Base-by-base conservation (phyloP, 2,329 filamentous ascomycete species). In the Curvularia sp. region DNA sequence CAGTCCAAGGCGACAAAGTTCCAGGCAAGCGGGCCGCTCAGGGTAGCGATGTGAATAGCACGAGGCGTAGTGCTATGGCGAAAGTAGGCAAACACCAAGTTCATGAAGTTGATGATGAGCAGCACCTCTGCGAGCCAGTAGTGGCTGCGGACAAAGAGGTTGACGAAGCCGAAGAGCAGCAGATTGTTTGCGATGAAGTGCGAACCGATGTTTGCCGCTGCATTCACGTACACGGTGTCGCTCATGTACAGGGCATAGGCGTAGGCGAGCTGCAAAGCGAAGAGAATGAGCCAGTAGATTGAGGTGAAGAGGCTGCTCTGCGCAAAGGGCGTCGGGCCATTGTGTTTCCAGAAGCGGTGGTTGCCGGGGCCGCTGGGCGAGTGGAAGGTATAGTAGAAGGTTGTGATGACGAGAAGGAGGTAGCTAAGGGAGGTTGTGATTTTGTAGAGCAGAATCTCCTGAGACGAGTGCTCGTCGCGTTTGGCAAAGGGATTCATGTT, bases 101-200 rank as follows among this genome's bases (percentile, higher is more conserved):
- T 96, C 82, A 92, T 81, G 75, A 95, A 91, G 81, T 96, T 95
- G 81, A 91, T 76, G 63, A 93, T 79, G 59, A 96, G 80, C 50
- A 96, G 83, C 48, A 96, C 60, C 80, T 94, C 89, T 9, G 91
- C 88, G 78, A 88, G 87, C 81, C 86, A 84, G 80, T 93, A 95
- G 77, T 90, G 85, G 49, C 83, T 86, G 68, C 89, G 87, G 53
- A 91, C 89, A 82, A 94, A 96, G 61, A 96, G 86, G 81, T 93
- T 87, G 69, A 96, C 85, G 77, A 93, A 96, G 67, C 85, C 87
- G 66, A 93, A 90, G 76, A 92, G 86, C 60, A 96, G 84, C 42
- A 97, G 80, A 78, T 96, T 97, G 83, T 92, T 90, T 68, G 90
- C 75, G 75, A 96, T 92, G 78, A 94, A 96, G 81, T 96, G 91